A percentile compares a stretch with the other conserved stretches of the same genome.
Evolutionary conservation across 1,139 yeast genomes (phyloP).

Genomic region (Wickerhamomyces sp.): DNA sequence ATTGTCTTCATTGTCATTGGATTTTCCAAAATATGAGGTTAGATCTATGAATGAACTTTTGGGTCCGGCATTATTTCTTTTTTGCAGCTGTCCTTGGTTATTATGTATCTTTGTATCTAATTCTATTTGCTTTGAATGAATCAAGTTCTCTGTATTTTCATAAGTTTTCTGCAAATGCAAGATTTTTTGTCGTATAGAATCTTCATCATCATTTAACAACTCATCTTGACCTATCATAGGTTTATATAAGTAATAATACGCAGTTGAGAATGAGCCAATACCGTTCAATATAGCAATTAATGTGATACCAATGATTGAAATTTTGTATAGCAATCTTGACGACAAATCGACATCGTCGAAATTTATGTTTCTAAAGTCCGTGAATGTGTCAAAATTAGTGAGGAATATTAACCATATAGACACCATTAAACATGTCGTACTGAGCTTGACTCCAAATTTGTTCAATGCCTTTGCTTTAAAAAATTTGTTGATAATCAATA

Average conservation of each 20-base stretch:
- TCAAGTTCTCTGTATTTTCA: constrained; percentile 7
- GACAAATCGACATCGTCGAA: constrained; percentile 9
- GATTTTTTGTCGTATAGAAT: constrained; percentile 12
- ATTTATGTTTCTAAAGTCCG: constrained; percentile 16
- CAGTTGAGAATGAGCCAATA: constrained; percentile 70
- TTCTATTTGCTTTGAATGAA: constrained; percentile 1
- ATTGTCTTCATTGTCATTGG: constrained; percentile 4
- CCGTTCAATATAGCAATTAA: constrained; percentile 71
- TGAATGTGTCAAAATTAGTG: constrained; percentile 19
- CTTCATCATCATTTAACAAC: constrained; percentile 8
- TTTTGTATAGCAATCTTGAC: constrained; percentile 33
- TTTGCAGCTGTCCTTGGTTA: constrained; percentile 4
- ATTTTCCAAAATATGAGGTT: constrained; percentile 5
- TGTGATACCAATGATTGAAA: constrained; percentile 69
- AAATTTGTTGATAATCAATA: constrained; percentile 30
- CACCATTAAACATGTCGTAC: constrained; percentile 14
- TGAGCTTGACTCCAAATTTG: constrained; percentile 9
- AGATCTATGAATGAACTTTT: constrained; percentile 21
- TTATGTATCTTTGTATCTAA: background rate
- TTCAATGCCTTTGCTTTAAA: constrained; percentile 25
- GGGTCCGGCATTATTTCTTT: constrained; percentile 14
- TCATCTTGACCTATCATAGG: constrained; percentile 3
- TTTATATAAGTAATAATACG: constrained; percentile 37
- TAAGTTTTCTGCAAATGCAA: constrained; percentile 28
- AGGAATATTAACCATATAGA: constrained; percentile 21